phyloP scores from a whole-genome alignment of 2,329 filamentous ascomycete species.

The Myriosclerotinia scirpicola region DNA sequence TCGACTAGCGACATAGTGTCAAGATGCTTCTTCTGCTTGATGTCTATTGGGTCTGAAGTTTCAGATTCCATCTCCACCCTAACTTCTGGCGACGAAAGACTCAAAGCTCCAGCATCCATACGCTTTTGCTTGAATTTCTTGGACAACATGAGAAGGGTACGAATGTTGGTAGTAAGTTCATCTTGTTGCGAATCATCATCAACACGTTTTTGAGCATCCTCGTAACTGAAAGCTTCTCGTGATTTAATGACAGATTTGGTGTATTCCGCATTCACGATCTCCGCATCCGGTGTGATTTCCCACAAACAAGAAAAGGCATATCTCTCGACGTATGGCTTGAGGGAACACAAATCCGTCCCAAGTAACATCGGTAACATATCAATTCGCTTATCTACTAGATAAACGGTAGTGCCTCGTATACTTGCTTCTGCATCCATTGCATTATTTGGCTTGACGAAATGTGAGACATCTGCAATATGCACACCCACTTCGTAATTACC shows the following conservation, averaged over 20 bases:
- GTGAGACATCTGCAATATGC: slow-evolving; percentile 98
- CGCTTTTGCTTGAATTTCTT: slow-evolving; percentile 93
- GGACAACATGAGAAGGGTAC: slow-evolving; percentile 80
- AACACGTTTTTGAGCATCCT: slow-evolving; percentile 90
- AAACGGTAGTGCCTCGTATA: slow-evolving; percentile 92
- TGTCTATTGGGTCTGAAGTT: slow-evolving; percentile 91
- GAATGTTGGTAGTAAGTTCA: slow-evolving; percentile 86
- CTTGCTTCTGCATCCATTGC: slow-evolving; percentile 97
- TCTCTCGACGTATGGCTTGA: slow-evolving; percentile 97
- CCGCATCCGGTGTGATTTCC: slow-evolving; percentile 83
- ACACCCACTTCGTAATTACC: slow-evolving; percentile 96
- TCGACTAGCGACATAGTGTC: slow-evolving; percentile 98
- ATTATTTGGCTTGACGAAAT: slow-evolving; percentile 96
- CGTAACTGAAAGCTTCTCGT: slow-evolving; percentile 95
- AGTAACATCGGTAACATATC: slow-evolving; percentile 98
- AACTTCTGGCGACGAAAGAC: slow-evolving; percentile 96
- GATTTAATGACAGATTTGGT: slow-evolving; percentile 98
- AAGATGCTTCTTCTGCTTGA: slow-evolving; percentile 91
- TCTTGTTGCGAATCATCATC: slow-evolving; percentile 87
- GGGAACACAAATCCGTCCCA: slow-evolving; percentile 91
- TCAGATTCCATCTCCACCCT: slow-evolving; percentile 94
- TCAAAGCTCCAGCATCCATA: slow-evolving; percentile 92
- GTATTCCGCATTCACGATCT: slow-evolving; percentile 82
- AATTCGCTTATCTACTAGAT: slow-evolving; percentile 97
- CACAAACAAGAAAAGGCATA: slow-evolving; percentile 83